Evolutionary conservation across 306 rosid species (phyloP).

Genomic region (Castanopsis chinensis): DNA sequence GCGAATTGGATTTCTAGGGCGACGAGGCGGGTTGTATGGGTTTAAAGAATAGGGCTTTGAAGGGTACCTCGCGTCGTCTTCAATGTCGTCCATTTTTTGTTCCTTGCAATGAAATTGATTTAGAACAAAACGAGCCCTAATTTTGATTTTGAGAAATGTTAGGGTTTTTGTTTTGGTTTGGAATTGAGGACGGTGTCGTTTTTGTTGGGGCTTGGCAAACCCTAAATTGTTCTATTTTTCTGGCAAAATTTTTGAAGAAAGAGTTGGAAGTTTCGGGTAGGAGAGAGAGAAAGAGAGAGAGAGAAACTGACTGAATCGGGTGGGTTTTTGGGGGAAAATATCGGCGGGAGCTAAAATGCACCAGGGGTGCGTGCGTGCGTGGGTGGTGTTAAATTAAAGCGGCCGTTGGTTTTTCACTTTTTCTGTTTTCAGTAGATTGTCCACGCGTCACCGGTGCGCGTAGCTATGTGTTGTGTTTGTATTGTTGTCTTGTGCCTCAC

Average conservation of each 20-base stretch:
- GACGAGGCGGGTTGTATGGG: slow-evolving; percentile 35
- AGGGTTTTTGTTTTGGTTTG: background rate
- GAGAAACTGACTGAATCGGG: background rate
- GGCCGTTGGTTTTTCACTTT: no score
- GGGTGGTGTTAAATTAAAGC: no score
- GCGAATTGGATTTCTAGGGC: slow-evolving; percentile 43
- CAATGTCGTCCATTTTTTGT: slow-evolving; percentile 46
- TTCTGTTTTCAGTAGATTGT: no score
- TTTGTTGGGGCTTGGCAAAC: background rate
- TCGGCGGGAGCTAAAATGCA: background rate
- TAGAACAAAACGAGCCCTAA: slow-evolving; percentile 9
- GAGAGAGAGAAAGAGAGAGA: background rate
- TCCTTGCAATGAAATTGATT: background rate
- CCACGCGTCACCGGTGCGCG: no score
- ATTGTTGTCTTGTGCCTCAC: no score
- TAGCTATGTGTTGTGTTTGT: no score
- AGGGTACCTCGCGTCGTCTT: slow-evolving; percentile 54
- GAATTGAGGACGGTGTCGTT: background rate
- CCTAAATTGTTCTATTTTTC: background rate
- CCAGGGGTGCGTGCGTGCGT: no score
- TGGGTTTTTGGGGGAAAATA: background rate
- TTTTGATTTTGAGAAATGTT: background rate
- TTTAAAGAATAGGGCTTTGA: slow-evolving; percentile 39
- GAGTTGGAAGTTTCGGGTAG: background rate
- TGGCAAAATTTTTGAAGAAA: background rate